Evolutionary conservation across 2,329 filamentous ascomycete genomes (phyloP).

Genomic region (Aspergillus neoniger): DNA sequence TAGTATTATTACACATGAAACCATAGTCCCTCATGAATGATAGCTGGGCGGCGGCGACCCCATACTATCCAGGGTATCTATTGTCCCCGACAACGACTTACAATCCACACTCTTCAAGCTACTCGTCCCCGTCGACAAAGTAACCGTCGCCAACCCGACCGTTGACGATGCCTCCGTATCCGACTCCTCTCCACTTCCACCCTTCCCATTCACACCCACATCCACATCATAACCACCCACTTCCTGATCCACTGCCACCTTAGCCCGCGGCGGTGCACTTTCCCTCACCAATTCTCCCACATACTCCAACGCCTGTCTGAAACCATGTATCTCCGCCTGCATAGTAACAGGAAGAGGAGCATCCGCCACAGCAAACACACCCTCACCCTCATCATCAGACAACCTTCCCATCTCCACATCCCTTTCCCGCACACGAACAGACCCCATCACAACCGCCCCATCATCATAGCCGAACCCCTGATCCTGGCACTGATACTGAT

Average conservation of each 20-base stretch:
- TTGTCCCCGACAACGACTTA: slow-evolving; percentile 24
- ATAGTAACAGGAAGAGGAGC: slow-evolving; percentile 47
- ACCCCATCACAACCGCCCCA: not conserved
- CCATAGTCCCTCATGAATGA: slow-evolving; percentile 11
- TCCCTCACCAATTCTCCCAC: slow-evolving; percentile 51
- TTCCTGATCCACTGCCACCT: slow-evolving; percentile 11
- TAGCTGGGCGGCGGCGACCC: slow-evolving; percentile 26
- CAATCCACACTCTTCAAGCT: slow-evolving; percentile 33
- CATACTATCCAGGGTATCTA: slow-evolving; percentile 30
- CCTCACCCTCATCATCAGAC: not conserved
- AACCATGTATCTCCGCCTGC: slow-evolving; percentile 53
- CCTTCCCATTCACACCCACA: not conserved
- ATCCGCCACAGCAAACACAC: slow-evolving; percentile 4
- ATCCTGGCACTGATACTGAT: too few species aligned
- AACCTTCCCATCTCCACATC: not conserved
- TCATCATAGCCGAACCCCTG: too few species aligned
- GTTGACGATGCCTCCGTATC: slow-evolving; percentile 25
- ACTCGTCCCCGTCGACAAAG: slow-evolving; percentile 28
- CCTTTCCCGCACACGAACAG: not conserved
- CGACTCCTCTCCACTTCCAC: not conserved
- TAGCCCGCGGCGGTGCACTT: slow-evolving; percentile 5
- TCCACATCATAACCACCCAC: slow-evolving; percentile 14
- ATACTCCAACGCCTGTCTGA: slow-evolving; percentile 55
- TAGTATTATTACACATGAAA: not conserved
- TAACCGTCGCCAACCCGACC: slow-evolving; percentile 28